Conservation (phyloP, 2,329 filamentous ascomycete species). For the Xylaria sp. region DNA sequence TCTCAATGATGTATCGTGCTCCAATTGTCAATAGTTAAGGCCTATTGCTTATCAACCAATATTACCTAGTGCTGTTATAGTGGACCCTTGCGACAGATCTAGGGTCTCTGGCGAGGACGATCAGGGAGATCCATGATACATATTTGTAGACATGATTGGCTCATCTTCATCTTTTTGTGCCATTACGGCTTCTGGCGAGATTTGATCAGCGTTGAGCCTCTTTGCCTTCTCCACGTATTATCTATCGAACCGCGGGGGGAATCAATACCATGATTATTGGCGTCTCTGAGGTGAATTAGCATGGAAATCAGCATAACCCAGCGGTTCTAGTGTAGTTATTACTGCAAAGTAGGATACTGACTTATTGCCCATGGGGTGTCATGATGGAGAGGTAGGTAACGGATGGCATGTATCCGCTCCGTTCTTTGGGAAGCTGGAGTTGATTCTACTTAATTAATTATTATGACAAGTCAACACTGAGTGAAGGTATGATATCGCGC, state of each 20-base stretch:
- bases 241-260: background rate
- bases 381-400: background rate
- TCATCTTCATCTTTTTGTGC: background rate
- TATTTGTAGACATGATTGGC: constrained; percentile 14
- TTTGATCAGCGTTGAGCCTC: constrained; percentile 30
- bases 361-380: background rate
- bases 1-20: background rate
- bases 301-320: background rate
- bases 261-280: background rate
- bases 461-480: background rate
- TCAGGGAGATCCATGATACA: constrained; percentile 15
- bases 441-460: background rate
- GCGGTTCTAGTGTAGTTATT: too few species aligned
- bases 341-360: background rate
- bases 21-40: background rate
- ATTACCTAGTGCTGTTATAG: background rate
- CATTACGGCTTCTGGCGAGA: background rate
- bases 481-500: constrained; percentile 18
- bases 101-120: constrained; percentile 15
- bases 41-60: background rate
- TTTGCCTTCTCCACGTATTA: background rate
- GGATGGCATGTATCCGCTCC: constrained; percentile 14
- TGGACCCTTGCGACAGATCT: constrained; percentile 6
- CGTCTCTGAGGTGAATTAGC: background rate
- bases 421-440: background rate